Conservation (phyloP, 2,329 filamentous ascomycete species). For the Akanthomyces dipterigenus region DNA sequence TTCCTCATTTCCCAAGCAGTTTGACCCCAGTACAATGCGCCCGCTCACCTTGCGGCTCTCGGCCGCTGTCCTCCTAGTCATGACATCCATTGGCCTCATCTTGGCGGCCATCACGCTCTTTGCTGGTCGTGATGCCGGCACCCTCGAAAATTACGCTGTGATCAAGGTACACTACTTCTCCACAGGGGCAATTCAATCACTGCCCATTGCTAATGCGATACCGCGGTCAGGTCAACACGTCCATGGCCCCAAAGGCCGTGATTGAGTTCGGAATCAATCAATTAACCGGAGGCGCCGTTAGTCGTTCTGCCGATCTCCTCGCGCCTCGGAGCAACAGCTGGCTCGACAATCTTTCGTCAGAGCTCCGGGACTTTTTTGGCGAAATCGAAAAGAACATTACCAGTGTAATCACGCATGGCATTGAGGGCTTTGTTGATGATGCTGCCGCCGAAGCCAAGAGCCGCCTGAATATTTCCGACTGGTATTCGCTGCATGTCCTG, state of each 20-base stretch:
- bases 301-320: neutral
- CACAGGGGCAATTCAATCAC: too few species aligned
- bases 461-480: conserved; percentile 41
- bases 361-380: neutral
- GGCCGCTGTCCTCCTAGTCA: neutral
- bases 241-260: neutral
- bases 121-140: neutral
- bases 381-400: neutral
- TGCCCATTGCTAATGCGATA: neutral
- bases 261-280: neutral
- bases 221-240: neutral
- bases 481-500: conserved; percentile 47
- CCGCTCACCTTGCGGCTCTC: neutral
- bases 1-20: neutral
- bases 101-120: neutral
- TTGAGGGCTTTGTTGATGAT: conserved; percentile 34
- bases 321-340: neutral
- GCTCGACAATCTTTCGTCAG: neutral
- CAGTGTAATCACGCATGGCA: conserved; percentile 25
- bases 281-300: neutral
- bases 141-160: conserved; percentile 6
- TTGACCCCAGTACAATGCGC: neutral
- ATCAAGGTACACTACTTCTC: neutral
- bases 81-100: neutral
- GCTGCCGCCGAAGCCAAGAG: conserved; percentile 34